A percentile compares a stretch with the other conserved stretches of the same genome.
These are phyloP conservation scores for Podaxis sp. DNA, from an alignment of 768 basidiomycete species.

Conservation along the genomic window DNA sequence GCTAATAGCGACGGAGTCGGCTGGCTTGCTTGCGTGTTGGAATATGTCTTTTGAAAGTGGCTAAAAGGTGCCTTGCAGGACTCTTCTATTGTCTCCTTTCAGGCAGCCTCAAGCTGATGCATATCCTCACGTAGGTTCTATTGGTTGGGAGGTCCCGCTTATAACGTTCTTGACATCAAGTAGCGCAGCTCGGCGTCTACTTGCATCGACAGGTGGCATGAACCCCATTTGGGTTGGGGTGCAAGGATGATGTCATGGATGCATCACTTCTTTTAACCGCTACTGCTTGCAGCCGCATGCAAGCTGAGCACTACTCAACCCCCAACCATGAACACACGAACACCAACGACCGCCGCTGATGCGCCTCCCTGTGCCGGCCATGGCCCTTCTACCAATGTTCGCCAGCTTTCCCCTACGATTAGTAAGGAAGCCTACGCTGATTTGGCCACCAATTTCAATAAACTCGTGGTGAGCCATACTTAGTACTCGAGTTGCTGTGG, in stretches of 20 bases:
- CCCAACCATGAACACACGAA: background rate
- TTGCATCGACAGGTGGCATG: too few relatives aligned
- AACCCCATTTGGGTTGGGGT: too few relatives aligned
- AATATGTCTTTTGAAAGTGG: too few relatives aligned
- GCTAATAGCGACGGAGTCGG: too few relatives aligned
- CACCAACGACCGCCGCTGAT: background rate
- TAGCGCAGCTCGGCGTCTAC: too few relatives aligned
- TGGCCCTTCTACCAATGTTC: background rate
- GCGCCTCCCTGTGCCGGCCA: background rate
- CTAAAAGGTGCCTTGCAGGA: too few relatives aligned
- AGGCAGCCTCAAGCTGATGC: too few relatives aligned
- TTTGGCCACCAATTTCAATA: conserved; percentile 10
- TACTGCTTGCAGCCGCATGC: background rate
- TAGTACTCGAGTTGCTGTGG: background rate
- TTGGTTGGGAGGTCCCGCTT: too few relatives aligned
- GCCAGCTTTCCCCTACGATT: background rate
- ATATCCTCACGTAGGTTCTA: too few relatives aligned
- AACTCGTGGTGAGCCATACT: conserved; percentile 10
- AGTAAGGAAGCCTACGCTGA: conserved; percentile 9
- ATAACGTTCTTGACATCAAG: too few relatives aligned
- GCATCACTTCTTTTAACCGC: background rate
- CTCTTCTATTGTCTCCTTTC: too few relatives aligned
- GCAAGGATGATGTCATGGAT: background rate
- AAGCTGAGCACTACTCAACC: background rate
- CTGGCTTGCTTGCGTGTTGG: too few relatives aligned